A percentile compares a stretch with the other conserved stretches of the same genome.
phyloP scores from a whole-genome alignment of 2,329 filamentous ascomycete genomes.

The Fusarium fujikuroi region DNA sequence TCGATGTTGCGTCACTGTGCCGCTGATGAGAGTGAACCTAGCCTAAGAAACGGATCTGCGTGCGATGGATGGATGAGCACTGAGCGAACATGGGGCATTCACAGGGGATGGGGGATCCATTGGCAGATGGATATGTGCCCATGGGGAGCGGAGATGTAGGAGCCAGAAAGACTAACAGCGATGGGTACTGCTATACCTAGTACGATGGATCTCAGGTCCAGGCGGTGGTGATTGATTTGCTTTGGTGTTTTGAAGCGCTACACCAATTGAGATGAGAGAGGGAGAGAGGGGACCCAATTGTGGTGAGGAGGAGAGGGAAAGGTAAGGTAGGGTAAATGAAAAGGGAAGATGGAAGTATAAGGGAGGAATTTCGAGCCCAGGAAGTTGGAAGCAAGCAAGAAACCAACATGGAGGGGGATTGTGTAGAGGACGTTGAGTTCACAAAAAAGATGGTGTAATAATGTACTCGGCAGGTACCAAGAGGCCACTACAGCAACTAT shows the following conservation, averaged over 20 bases:
- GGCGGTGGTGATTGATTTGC: constrained; percentile 18
- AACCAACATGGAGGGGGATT: not conserved
- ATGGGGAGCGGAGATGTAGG: constrained; percentile 29
- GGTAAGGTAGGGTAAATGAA: not conserved
- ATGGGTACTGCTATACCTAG: constrained; percentile 6
- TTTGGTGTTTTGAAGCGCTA: constrained; percentile 21
- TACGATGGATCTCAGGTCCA: constrained; percentile 13
- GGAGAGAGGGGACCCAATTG: not conserved
- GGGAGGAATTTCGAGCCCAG: constrained; percentile 10
- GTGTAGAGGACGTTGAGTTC: constrained; percentile 19
- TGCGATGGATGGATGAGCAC: constrained; percentile 30
- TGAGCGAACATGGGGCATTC: constrained; percentile 32
- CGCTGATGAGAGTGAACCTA: constrained; percentile 38
- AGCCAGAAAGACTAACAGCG: constrained; percentile 18
- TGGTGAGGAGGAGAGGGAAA: not conserved
- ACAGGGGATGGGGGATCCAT: constrained; percentile 24
- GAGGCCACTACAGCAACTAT: constrained; percentile 13
- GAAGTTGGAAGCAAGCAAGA: constrained; percentile 9
- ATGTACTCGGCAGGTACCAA: constrained; percentile 37
- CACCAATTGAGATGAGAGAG: constrained; percentile 3
- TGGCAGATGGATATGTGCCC: constrained; percentile 25
- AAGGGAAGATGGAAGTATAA: not conserved
- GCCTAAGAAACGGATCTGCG: constrained; percentile 41
- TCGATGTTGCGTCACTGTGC: constrained; percentile 45
- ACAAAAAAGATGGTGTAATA: constrained; percentile 20